Percentiles rank a stretch among this genome's conserved stretches.
Evolutionary conservation across 148 eudicot species (phyloP).

Genomic region (Spergularia marina): DNA sequence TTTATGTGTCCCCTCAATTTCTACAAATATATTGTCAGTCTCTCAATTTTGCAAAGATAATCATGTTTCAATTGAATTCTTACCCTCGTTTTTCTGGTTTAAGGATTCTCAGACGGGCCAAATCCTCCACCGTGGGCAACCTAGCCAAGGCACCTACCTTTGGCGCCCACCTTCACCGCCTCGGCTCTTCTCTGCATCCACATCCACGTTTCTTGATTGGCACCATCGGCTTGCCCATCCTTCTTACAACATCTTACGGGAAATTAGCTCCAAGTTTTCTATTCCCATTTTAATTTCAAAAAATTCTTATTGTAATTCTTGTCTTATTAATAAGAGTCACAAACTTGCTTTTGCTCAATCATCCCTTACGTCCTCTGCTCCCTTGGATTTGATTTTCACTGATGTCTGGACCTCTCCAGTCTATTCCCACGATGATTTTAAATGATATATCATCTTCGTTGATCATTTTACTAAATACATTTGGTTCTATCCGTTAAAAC

Average conservation of each 20-base stretch:
- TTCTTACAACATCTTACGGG: neutral
- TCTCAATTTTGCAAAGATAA: too few relatives aligned
- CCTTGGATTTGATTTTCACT: neutral
- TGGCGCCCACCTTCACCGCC: neutral
- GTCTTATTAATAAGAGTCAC: neutral
- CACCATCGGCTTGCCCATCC: slow-evolving; percentile 8
- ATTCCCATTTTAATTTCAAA: neutral
- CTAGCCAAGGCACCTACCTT: neutral
- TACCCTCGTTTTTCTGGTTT: neutral
- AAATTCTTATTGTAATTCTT: neutral
- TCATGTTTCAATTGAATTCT: too few relatives aligned
- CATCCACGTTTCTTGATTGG: neutral
- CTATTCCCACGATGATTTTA: neutral
- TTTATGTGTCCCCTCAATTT: too few relatives aligned
- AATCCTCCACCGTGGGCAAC: neutral
- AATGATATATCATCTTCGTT: neutral
- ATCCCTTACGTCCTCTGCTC: neutral
- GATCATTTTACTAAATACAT: neutral
- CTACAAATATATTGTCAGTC: too few relatives aligned
- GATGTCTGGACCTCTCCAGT: slow-evolving; percentile 12
- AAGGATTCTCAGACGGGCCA: neutral
- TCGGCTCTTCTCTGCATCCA: too few relatives aligned
- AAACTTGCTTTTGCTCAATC: neutral
- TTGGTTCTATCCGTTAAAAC: slow-evolving; percentile 1
- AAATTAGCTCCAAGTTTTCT: neutral